phyloP scores from a whole-genome alignment of 1,284 basidiomycete genomes.

The Leccinum huronense region DNA sequence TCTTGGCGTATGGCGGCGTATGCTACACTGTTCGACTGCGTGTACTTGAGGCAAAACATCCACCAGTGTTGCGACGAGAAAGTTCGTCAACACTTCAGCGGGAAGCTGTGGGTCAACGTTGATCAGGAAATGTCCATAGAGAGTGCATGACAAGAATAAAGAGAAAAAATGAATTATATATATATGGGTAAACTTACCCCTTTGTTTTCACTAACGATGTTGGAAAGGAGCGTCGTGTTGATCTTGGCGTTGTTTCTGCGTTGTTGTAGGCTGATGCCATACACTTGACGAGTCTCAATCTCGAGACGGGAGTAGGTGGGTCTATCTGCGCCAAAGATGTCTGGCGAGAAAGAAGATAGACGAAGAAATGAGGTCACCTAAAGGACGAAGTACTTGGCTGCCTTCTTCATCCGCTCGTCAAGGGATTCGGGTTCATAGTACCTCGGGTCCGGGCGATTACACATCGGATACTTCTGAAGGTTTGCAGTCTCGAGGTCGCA shows the following conservation, averaged over 20 bases:
- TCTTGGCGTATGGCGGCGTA: conserved; percentile 68
- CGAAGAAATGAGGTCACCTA: conserved; percentile 51
- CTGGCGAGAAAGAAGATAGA: neutral
- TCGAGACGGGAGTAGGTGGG: conserved; percentile 71
- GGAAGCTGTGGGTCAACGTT: conserved; percentile 56
- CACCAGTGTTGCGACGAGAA: conserved; percentile 93
- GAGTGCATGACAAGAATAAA: neutral
- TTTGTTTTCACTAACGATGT: conserved; percentile 88
- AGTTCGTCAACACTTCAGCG: conserved; percentile 71
- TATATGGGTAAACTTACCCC: conserved; percentile 44
- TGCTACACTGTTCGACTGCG: conserved; percentile 98
- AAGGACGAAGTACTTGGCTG: conserved; percentile 97
- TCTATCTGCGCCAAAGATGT: conserved; percentile 65
- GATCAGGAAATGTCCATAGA: neutral
- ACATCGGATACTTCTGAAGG: conserved; percentile 97
- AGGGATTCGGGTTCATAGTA: conserved; percentile 82
- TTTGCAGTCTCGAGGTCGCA: conserved; percentile 94
- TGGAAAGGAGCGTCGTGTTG: conserved; percentile 77
- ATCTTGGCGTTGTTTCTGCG: conserved; percentile 92
- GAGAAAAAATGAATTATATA: no score
- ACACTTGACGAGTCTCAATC: conserved; percentile 93
- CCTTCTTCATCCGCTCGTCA: conserved; percentile 96
- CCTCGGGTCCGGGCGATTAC: conserved; percentile 80
- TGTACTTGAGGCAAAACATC: conserved; percentile 77
- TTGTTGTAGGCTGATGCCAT: conserved; percentile 91